phyloP scores from a whole-genome alignment of 225 moss, liverwort and hornwort species.

The Polytrichum commune region DNA sequence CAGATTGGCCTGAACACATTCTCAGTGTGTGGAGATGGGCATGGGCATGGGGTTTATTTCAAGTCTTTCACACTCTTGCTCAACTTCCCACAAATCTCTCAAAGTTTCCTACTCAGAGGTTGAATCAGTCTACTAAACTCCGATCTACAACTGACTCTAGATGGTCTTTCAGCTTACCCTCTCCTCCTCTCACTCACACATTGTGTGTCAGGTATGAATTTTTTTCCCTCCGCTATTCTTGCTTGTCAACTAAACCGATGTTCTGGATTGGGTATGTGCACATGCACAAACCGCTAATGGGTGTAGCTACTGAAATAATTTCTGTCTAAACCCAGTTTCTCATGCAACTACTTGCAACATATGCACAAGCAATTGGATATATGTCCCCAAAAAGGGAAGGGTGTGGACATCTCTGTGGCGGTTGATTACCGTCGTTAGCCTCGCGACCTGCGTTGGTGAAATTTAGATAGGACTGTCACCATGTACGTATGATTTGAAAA shows the following conservation, averaged over 20 bases:
- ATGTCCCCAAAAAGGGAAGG: background rate
- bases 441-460: constrained; percentile 11
- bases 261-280: no score
- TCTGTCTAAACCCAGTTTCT: background rate
- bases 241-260: no score
- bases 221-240: no score
- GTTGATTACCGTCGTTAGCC: background rate
- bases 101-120: no score
- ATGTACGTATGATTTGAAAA: background rate
- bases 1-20: background rate
- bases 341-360: background rate
- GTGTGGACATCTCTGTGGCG: background rate
- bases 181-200: no score
- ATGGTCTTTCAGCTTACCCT: no score
- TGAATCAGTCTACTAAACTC: no score
- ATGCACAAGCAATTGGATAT: background rate
- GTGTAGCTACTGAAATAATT: no score
- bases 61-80: background rate
- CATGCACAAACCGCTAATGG: background rate
- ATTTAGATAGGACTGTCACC: background rate
- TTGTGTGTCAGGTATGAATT: no score
- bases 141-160: no score
- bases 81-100: background rate
- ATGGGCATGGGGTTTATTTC: background rate
- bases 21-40: background rate